Evolutionary conservation across 2,329 filamentous ascomycete genomes (phyloP), one percentile per base, ranked within the genome.

Genomic region (Eutypa lata): DNA sequence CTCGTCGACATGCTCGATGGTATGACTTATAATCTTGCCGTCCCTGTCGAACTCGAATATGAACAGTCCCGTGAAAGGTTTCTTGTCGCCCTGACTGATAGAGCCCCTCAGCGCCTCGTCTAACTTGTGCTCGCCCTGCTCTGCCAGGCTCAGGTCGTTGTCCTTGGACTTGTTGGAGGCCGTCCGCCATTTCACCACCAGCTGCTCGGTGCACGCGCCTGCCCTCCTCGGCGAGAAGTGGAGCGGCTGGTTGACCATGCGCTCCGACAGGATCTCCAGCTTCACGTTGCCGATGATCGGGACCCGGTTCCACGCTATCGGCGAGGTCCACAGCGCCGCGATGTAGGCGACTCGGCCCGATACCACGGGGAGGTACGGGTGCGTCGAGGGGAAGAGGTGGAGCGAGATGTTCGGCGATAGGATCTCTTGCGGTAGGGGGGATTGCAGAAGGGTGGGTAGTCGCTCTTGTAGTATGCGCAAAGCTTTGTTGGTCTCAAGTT

Each of bases 11-110:
- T 96, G 90, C 73, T 99, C 94, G 64, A 99, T 97, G 0, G 90
- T 96, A 70, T 97, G 94, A 61, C 84, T 91, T 47, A 89, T 73
- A 35, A 99, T 84, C 57, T 91, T 81, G 1, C 94, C 94, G 63
- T 96, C 82, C 46, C 84, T 79, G 66, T 97, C 94, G 68, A 99
- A 99, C 59, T 96, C 90, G 69, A 99, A 99, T 54, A 96, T 87
- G 71, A 97, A 99, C 11, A 97, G 72, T 0, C 94, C 94, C 1
- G 86, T 90, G 62, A 97, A 97, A 65, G 92, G 88, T 64, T 89
- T 87, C 55, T 82, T 82, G 48, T 83, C 80, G 52, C 83, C 81
- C 60, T 78, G 71, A 18, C 81, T 76, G 48, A 82, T 63, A 6
- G 65, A 67, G 21, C 73, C 72, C 21, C 71, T 55, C 6, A 72